Evolutionary conservation across 2,329 filamentous ascomycete species (phyloP).

Genomic region (Talaromyces sp.): DNA sequence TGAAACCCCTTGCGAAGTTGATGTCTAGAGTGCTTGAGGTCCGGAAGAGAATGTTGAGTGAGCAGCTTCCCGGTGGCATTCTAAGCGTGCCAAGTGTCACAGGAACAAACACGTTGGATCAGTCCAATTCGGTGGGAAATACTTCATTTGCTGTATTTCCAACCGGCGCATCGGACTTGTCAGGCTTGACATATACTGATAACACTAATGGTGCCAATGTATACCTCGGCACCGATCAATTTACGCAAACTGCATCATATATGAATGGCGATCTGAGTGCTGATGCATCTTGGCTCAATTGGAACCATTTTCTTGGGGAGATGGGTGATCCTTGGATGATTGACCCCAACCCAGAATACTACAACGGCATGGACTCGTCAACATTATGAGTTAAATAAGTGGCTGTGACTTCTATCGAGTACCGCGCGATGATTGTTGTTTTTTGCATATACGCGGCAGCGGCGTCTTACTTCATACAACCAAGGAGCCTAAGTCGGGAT

Average conservation of each 20-base stretch:
- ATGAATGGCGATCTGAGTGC: not conserved
- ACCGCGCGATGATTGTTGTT: too few species aligned
- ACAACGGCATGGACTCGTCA: not conserved
- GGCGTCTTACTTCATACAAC: too few species aligned
- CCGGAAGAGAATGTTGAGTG: not conserved
- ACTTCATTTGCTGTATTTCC: not conserved
- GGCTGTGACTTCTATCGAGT: too few species aligned
- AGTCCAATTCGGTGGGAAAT: not conserved
- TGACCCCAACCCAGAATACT: not conserved
- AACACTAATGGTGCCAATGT: not conserved
- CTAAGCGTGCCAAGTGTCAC: not conserved
- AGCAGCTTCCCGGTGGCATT: not conserved
- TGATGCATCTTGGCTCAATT: slow-evolving; percentile 5
- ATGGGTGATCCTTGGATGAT: not conserved
- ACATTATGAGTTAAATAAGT: not conserved
- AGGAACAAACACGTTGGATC: not conserved
- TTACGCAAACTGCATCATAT: not conserved
- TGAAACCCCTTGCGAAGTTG: slow-evolving; percentile 1
- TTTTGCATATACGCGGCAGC: too few species aligned
- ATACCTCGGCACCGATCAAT: not conserved
- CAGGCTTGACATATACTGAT: not conserved
- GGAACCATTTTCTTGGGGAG: slow-evolving; percentile 1
- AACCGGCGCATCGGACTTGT: not conserved
- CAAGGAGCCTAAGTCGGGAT: too few species aligned
- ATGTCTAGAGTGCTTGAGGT: not conserved